Percentiles rank a stretch among this genome's conserved stretches.
phyloP scores from a whole-genome alignment of 495 filamentous ascomycete species.

The Podospora pseudocomata region DNA sequence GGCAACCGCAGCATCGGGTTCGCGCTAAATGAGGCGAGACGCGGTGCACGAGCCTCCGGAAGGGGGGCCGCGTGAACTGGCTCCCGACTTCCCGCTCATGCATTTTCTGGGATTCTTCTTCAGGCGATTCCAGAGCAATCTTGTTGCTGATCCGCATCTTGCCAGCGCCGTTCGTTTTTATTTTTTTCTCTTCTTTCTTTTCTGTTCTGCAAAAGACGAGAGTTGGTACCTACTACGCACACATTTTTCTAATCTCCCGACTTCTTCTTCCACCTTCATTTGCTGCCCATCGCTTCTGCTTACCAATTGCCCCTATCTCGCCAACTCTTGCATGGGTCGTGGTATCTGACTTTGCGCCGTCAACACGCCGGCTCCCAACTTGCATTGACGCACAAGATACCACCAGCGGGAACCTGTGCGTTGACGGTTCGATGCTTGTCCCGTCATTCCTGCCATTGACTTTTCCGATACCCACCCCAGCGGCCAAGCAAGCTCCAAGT shows the following conservation, averaged over 20 bases:
- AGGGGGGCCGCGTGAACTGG: background rate
- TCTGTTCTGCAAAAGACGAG: background rate
- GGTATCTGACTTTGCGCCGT: constrained; percentile 4
- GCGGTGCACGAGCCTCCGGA: constrained; percentile 1
- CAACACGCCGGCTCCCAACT: constrained; percentile 10
- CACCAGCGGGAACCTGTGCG: constrained; percentile 18
- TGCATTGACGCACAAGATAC: constrained; percentile 8
- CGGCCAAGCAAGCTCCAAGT: background rate
- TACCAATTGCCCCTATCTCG: background rate
- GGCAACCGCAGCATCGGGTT: background rate
- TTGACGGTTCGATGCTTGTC: background rate
- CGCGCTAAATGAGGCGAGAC: constrained; percentile 2
- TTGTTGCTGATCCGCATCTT: constrained; percentile 8
- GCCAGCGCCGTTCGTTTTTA: background rate
- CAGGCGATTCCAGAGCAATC: background rate
- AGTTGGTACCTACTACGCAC: background rate
- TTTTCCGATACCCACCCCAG: background rate
- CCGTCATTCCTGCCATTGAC: background rate
- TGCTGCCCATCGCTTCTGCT: background rate
- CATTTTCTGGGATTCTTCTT: background rate
- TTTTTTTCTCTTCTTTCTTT: background rate
- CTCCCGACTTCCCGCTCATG: background rate
- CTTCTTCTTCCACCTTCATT: background rate
- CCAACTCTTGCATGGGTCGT: constrained; percentile 2
- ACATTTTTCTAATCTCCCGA: background rate